These are phyloP conservation scores for Tetratostichococcus sp. DNA, from an alignment of 139 green algal genomes.

Conservation along the genomic window DNA sequence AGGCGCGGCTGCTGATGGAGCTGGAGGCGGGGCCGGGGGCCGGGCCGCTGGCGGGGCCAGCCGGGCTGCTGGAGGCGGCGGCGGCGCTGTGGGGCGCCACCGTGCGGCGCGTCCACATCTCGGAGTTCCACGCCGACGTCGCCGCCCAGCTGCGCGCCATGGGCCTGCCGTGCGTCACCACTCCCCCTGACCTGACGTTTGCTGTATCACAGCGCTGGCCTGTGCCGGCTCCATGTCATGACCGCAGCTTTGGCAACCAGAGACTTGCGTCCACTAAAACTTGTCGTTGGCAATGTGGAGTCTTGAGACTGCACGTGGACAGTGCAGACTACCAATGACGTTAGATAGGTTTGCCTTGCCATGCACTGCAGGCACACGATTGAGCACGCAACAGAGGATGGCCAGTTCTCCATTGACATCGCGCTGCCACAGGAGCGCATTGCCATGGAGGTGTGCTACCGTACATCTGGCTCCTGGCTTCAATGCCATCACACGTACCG, in stretches of 20 bases:
- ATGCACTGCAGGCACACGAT: slow-evolving; percentile 2
- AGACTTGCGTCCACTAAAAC: no score
- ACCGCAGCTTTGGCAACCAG: no score
- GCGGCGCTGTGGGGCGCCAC: background rate
- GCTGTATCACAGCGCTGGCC: no score
- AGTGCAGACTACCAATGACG: no score
- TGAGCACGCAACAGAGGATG: slow-evolving; percentile 19
- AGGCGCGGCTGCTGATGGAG: slow-evolving; percentile 10
- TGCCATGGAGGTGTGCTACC: slow-evolving; percentile 8
- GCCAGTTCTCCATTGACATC: slow-evolving; percentile 43
- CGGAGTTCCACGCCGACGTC: background rate
- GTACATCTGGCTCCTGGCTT: no score
- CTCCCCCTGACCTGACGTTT: no score
- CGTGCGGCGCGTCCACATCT: background rate
- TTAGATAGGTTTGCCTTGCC: no score
- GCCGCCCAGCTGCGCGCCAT: background rate
- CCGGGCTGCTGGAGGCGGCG: background rate
- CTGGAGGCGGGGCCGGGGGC: background rate
- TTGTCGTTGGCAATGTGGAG: no score
- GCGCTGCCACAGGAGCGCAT: slow-evolving; percentile 25
- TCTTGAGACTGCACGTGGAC: no score
- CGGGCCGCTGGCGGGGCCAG: no score
- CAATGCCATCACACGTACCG: no score
- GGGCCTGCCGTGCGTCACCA: background rate
- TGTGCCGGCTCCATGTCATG: no score